Base-by-base conservation (phyloP, 1,284 basidiomycete species). In the Kwoniella shivajii region DNA sequence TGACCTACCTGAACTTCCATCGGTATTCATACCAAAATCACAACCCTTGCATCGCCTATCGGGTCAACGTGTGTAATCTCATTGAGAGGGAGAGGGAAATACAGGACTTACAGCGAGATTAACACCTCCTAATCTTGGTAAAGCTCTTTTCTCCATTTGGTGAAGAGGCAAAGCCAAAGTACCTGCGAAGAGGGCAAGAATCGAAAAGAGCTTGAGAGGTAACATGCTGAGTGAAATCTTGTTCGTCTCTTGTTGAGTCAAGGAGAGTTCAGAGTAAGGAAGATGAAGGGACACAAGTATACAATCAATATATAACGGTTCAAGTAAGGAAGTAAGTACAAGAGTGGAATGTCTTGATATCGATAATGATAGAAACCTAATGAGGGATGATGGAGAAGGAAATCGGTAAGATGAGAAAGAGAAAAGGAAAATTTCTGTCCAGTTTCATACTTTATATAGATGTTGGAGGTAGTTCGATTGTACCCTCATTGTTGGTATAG, bases 41-140 rank as follows among this genome's bases (percentile, higher is more conserved):
- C 66, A 71, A 39, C 71, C 71, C 69, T 72, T 6, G 16, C 7
- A 14, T 34, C 34, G 38, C 30, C n/a, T 48, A 18, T 37, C 13
- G 20, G 9, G 18, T 44, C 27, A 30, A 22, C 26, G 5, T 27
- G 22, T 31, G 30, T 37, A 11, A 29, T 16, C 37, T 18, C 6
- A 30, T 38, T 46, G 4, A 24, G 4, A 26, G 24, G 13, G 18
- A 38, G 18, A 10, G 24, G 24, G 24, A 20, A 22, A 29, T 13
- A 16, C 9, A 6, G 33, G 1, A 64, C 71, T 63, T 36, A 73
- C 69, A 50, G 71, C 69, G 22, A 73, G 57, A 54, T 73, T 73
- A 56, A 73, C 56, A 51, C 71, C 71, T 22, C 71, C 71, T 26
- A 73, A 48, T 30, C 62, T 53, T 24, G 71, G 69, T 27, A 69